Evolutionary conservation across 345 rosid genomes (phyloP).

Genomic region (Toxicodendron radicans): DNA sequence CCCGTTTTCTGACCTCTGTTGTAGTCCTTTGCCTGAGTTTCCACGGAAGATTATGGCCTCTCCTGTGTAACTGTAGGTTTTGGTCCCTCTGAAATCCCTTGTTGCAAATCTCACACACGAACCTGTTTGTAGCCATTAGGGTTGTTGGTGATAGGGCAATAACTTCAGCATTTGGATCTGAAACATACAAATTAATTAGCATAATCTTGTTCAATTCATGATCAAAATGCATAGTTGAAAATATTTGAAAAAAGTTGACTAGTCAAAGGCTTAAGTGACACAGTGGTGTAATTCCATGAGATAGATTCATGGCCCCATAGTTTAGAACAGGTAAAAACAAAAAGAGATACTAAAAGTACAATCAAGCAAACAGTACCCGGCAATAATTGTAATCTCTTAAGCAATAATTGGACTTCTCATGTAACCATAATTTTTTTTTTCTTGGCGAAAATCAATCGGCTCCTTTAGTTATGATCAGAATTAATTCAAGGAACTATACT

Average conservation of each 20-base stretch:
- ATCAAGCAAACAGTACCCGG: conserved; percentile 29
- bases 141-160: conserved; percentile 70
- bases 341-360: conserved; percentile 24
- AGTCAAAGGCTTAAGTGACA: not conserved
- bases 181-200: conserved; percentile 1
- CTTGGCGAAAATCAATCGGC: not conserved
- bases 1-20: conserved; percentile 55
- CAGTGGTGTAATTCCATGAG: not conserved
- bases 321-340: conserved; percentile 23
- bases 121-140: conserved; percentile 70
- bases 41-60: conserved; percentile 84
- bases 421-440: conserved; percentile 2
- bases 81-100: conserved; percentile 83
- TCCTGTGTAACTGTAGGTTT: conserved; percentile 68
- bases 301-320: not conserved
- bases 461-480: not conserved
- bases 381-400: conserved; percentile 42
- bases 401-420: conserved; percentile 47
- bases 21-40: conserved; percentile 57
- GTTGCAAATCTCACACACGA: conserved; percentile 78
- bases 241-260: too few species aligned
- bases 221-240: too few species aligned
- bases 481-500: not conserved
- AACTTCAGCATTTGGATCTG: conserved; percentile 76
- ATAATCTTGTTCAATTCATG: too few species aligned